These are phyloP conservation scores for Brettanomyces nanus DNA, from an alignment of 805 yeast genomes.

Conservation along the genomic window DNA sequence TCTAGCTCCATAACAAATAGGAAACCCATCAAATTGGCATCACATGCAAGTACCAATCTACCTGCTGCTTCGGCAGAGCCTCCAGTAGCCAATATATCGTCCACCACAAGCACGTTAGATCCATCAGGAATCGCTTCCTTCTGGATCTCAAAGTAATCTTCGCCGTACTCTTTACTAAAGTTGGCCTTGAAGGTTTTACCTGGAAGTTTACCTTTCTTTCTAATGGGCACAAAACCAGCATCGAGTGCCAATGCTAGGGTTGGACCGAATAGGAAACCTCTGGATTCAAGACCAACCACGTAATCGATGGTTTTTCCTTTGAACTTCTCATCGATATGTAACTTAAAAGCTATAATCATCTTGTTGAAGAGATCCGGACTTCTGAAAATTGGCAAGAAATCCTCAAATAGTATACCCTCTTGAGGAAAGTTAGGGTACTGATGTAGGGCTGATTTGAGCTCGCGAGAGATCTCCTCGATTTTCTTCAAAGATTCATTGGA, in stretches of 20 bases:
- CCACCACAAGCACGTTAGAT: constrained; percentile 78
- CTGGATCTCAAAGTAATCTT: constrained; percentile 85
- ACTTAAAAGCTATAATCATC: constrained; percentile 70
- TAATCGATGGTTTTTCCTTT: constrained; percentile 60
- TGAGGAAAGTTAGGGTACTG: constrained; percentile 93
- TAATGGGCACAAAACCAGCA: constrained; percentile 89
- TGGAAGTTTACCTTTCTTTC: constrained; percentile 94
- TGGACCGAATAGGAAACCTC: constrained; percentile 97
- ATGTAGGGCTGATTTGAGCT: constrained; percentile 44
- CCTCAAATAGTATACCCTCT: constrained; percentile 91
- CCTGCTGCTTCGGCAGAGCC: constrained; percentile 96
- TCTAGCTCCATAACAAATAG: constrained; percentile 90
- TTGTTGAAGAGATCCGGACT: constrained; percentile 74
- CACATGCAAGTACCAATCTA: constrained; percentile 58
- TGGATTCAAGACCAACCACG: constrained; percentile 88
- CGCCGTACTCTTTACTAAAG: constrained; percentile 88
- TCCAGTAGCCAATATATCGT: constrained; percentile 97
- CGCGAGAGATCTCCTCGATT: constrained; percentile 29
- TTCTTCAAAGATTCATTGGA: constrained; percentile 6
- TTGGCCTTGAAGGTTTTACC: constrained; percentile 69
- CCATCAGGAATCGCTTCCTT: constrained; percentile 70
- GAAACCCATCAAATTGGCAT: constrained; percentile 71
- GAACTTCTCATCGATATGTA: constrained; percentile 54
- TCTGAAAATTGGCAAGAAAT: constrained; percentile 89
- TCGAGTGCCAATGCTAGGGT: constrained; percentile 81